Evolutionary conservation across 495 filamentous ascomycete species (phyloP).

Genomic region (Sporormia fimetaria): DNA sequence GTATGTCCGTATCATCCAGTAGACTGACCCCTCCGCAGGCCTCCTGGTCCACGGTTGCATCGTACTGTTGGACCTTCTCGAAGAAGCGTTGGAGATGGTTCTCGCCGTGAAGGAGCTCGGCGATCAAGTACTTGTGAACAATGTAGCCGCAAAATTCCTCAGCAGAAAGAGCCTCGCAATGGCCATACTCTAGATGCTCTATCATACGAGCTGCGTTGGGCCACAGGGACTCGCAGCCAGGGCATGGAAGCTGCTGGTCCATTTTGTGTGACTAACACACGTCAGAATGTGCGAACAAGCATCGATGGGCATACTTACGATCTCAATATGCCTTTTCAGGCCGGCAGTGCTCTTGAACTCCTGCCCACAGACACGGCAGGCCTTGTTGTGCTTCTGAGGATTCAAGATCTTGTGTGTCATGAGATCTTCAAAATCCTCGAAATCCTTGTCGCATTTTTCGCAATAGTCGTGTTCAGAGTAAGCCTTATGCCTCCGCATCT

Average conservation of each 20-base stretch:
- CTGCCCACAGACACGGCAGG: conserved; percentile 41
- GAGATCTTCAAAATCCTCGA: conserved; percentile 34
- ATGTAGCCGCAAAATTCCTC: conserved; percentile 32
- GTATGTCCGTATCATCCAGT: neutral
- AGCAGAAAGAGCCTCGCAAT: conserved; percentile 32
- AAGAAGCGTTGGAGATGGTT: conserved; percentile 3
- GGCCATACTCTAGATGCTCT: conserved; percentile 41
- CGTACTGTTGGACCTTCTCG: conserved; percentile 7
- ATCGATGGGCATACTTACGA: conserved; percentile 30
- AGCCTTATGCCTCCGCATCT: conserved; percentile 41
- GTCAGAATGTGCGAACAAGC: neutral
- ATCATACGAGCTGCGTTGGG: conserved; percentile 36
- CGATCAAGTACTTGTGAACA: conserved; percentile 34
- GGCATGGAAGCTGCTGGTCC: conserved; percentile 38
- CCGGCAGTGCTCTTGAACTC: conserved; percentile 41
- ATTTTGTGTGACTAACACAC: conserved; percentile 31
- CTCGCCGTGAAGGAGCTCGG: conserved; percentile 21
- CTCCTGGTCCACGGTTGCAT: conserved; percentile 15
- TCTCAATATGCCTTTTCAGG: conserved; percentile 37
- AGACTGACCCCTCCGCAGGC: conserved; percentile 22
- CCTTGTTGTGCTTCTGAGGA: conserved; percentile 23
- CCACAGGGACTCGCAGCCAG: conserved; percentile 38
- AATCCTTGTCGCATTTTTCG: conserved; percentile 41
- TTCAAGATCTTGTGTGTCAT: conserved; percentile 25
- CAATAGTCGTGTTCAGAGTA: conserved; percentile 42